A percentile compares a stretch with the other conserved stretches of the same genome.
phyloP scores from a whole-genome alignment of 768 basidiomycete species.

The Leccinum disarticulatum region DNA sequence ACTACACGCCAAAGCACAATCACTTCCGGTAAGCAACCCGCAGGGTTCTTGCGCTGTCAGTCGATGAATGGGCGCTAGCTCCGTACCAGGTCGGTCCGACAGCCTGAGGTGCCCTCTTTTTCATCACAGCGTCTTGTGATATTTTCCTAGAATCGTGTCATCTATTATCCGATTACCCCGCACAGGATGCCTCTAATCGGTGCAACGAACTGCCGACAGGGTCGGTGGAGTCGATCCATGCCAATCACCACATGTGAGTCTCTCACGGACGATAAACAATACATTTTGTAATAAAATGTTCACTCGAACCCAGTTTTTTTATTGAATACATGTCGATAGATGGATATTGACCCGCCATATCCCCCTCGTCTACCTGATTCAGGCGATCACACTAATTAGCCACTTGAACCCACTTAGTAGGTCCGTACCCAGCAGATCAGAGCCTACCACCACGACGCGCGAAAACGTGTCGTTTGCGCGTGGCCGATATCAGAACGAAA shows the following conservation, averaged over 20 bases:
- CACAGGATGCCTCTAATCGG: not conserved
- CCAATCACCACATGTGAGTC: slow-evolving; percentile 4
- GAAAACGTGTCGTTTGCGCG: not conserved
- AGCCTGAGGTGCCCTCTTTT: not conserved
- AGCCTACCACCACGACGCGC: not conserved
- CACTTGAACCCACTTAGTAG: not conserved
- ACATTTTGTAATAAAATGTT: not conserved
- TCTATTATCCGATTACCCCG: not conserved
- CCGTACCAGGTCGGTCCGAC: not conserved
- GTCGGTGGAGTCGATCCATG: slow-evolving; percentile 3
- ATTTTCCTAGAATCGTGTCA: not conserved
- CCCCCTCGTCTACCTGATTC: not conserved
- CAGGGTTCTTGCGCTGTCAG: not conserved
- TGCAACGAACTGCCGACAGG: slow-evolving; percentile 4
- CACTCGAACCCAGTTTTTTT: not conserved
- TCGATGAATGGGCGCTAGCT: not conserved
- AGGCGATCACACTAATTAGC: not conserved
- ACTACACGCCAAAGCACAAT: not conserved
- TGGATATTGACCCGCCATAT: not conserved
- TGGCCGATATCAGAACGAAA: not conserved
- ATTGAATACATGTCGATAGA: not conserved
- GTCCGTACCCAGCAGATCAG: not conserved
- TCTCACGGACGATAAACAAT: not conserved
- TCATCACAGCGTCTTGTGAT: not conserved
- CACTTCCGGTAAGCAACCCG: not conserved